Percentiles rank a stretch among this genome's conserved stretches.
These are phyloP conservation scores for Lojkania enalia DNA, from an alignment of 2,329 filamentous ascomycete genomes.

Conservation along the genomic window DNA sequence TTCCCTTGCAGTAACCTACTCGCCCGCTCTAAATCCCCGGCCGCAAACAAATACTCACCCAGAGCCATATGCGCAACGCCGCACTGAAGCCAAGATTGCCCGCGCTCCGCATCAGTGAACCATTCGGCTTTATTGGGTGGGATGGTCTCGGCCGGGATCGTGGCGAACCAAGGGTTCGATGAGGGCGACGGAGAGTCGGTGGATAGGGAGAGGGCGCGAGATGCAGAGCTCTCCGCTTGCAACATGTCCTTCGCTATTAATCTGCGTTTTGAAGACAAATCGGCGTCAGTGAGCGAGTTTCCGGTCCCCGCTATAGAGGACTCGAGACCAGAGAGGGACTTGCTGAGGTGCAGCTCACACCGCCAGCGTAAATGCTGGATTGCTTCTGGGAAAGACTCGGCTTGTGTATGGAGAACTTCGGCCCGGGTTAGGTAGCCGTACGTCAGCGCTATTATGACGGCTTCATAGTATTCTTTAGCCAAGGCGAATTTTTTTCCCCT, in stretches of 20 bases:
- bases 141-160: slow-evolving; percentile 35
- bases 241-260: slow-evolving; percentile 26
- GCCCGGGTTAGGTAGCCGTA: slow-evolving; percentile 38
- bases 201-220: slow-evolving; percentile 29
- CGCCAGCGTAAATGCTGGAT: slow-evolving; percentile 37
- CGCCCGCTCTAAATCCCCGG: slow-evolving; percentile 39
- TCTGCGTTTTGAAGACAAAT: neutral
- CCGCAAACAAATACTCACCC: slow-evolving; percentile 37
- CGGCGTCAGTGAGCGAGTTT: slow-evolving; percentile 17
- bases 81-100: slow-evolving; percentile 32
- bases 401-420: slow-evolving; percentile 29
- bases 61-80: slow-evolving; percentile 35
- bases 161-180: slow-evolving; percentile 34
- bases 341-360: slow-evolving; percentile 30
- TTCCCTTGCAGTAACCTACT: slow-evolving; percentile 20
- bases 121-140: slow-evolving; percentile 34
- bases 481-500: slow-evolving; percentile 18
- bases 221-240: slow-evolving; percentile 27
- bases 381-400: slow-evolving; percentile 21
- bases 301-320: slow-evolving; percentile 8
- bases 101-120: slow-evolving; percentile 33
- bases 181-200: slow-evolving; percentile 32
- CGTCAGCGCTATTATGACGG: slow-evolving; percentile 34
- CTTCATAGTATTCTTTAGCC: slow-evolving; percentile 27
- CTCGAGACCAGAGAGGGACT: slow-evolving; percentile 22